Percentiles rank a stretch among this genome's conserved stretches.
These are phyloP conservation scores for Fagopyrum tataricum DNA, from an alignment of 148 eudicot species.

Conservation along the genomic window DNA sequence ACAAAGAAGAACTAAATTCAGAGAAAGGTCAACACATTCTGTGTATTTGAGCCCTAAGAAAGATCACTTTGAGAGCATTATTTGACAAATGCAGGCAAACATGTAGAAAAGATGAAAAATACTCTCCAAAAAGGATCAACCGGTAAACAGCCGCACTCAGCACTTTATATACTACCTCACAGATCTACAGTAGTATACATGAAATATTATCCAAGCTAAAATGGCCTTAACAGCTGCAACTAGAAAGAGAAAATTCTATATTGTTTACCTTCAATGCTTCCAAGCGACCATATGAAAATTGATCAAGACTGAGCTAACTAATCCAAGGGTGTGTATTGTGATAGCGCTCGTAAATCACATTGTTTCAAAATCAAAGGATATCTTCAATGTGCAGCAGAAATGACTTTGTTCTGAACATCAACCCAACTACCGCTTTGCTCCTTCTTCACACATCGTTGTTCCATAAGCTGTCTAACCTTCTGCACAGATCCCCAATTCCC, in stretches of 20 bases:
- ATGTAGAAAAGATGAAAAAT: neutral
- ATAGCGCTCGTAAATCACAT: neutral
- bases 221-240: conserved; percentile 7
- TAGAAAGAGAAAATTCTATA: neutral
- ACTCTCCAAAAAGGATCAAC: neutral
- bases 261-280: neutral
- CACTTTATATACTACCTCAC: neutral
- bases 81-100: conserved; percentile 1
- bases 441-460: conserved; percentile 37
- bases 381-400: conserved; percentile 1
- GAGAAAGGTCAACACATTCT: neutral
- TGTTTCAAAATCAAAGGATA: neutral
- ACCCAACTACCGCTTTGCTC: conserved; percentile 56
- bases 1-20: neutral
- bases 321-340: neutral
- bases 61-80: neutral
- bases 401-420: conserved; percentile 30
- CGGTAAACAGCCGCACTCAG: neutral
- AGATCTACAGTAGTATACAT: conserved; percentile 15
- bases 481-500: conserved; percentile 54
- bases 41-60: neutral
- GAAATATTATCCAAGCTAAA: conserved; percentile 14
- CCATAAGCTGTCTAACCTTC: conserved; percentile 41
- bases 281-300: neutral
- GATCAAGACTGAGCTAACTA: neutral